Conservation (phyloP, 345 rosid genomes). For the thale cress (Arabidopsis thaliana) region TAIR10.1 NC_003074.8:20931501-20932000, state of each 20-base stretch:
- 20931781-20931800: slow-evolving; percentile 15
- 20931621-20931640: not conserved
- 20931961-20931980: slow-evolving; percentile 61
- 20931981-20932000: not conserved
- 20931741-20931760: slow-evolving; percentile 1
- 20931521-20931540: slow-evolving; percentile 69
- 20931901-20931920: slow-evolving; percentile 94
- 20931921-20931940: slow-evolving; percentile 97
- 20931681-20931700: slow-evolving; percentile 7
- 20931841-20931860: slow-evolving; percentile 65
- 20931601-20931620: not conserved
- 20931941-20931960: slow-evolving; percentile 88
- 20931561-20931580: slow-evolving; percentile 82
- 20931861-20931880: slow-evolving; percentile 82
- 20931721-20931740: slow-evolving; percentile 2
- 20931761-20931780: slow-evolving; percentile 3
- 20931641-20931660: not conserved
- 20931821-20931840: slow-evolving; percentile 70
- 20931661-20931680: not conserved
- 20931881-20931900: slow-evolving; percentile 81
- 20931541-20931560: slow-evolving; percentile 99
- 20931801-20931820: slow-evolving; percentile 76
- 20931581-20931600: slow-evolving; percentile 5
- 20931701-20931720: not conserved
- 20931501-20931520: slow-evolving; percentile 87